Evolutionary conservation across 345 rosid species (phyloP), one percentile per base, ranked within the genome.

Genomic region (Litchi chinensis): DNA sequence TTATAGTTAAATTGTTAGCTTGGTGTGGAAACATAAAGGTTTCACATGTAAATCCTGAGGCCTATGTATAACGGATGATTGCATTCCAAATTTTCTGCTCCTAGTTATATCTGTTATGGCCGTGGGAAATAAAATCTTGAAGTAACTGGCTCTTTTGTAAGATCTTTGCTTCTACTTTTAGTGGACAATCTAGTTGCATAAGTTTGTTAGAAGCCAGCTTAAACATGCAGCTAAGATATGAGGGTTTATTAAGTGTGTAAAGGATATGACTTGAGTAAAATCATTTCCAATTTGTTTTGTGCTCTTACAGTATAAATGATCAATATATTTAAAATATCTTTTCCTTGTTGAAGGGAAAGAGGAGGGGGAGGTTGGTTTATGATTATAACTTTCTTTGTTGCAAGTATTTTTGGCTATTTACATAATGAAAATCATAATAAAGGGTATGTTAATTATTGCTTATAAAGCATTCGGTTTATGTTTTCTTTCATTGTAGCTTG

Each of bases 401-500:
- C 48, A 57, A 72, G 26, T 37, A 39, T 32, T 32, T n/a, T 72
- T 54, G 46, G 65, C 26, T 32, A 46, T 64, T 59, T 60, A 60
- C 26, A n/a, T 21, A 21, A 21, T 21, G 28, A 60, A 60, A n/a
- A 60, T n/a, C 65, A n/a, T 54, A 16, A n/a, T 54, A 12, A 54
- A 54, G 5, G 57, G 15, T 52, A 63, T 63, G 67, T 37, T 15
- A 32, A 37, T 66, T 39, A 0, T 32, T 40, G 22, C 18, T n/a
- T 21, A 54, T 24, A 46, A 46, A 46, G 8, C 62, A 75, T 18
- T 67, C 46, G 54, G 26, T 81, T 16, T 71, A 68, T 59, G 16
- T 75, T 74, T 76, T 26, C 62, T 70, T 66, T 44, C 37, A 74
- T 79, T 81, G 75, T 90, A 95, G 98, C 93, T 93, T 44, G 97